A percentile compares a stretch with the other conserved stretches of the same genome.
These are phyloP conservation scores for Saccharum hybrid DNA, from an alignment of 202 grass and related monocot species.

Conservation along the genomic window DNA sequence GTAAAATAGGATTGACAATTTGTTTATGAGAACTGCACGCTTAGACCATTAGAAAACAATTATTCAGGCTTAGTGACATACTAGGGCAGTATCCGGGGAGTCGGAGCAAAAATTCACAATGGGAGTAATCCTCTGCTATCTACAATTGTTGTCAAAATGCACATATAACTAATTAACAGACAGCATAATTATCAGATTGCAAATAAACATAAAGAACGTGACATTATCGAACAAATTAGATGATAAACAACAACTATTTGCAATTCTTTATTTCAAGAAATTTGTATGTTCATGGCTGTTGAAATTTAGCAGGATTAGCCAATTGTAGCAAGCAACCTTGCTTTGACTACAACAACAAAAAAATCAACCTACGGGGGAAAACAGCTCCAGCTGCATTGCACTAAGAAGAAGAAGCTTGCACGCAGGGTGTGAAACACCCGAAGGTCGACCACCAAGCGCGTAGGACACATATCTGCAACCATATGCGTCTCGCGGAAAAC, in stretches of 20 bases:
- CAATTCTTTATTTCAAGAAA: too few species aligned
- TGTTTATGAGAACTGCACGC: constrained; percentile 17
- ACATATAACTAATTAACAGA: constrained; percentile 36
- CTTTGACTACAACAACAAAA: too few species aligned
- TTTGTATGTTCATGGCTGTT: too few species aligned
- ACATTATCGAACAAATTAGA: neutral
- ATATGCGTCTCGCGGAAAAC: too few species aligned
- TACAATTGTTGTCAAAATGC: constrained; percentile 45
- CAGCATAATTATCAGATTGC: neutral
- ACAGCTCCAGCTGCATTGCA: too few species aligned
- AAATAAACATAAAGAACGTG: neutral
- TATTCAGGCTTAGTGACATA: constrained; percentile 53
- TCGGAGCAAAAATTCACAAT: constrained; percentile 91
- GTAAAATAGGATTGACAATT: constrained; percentile 35
- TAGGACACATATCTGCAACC: too few species aligned
- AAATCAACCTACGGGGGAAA: too few species aligned
- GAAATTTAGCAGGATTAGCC: too few species aligned
- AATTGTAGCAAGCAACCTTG: too few species aligned
- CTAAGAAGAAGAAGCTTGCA: too few species aligned
- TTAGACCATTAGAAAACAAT: constrained; percentile 19
- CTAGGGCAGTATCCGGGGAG: constrained; percentile 98
- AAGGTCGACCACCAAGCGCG: too few species aligned
- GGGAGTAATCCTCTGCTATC: constrained; percentile 98
- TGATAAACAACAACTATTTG: neutral
- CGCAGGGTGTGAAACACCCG: too few species aligned